phyloP scores from a whole-genome alignment of 805 yeast genomes.

The Saturnispora mendoncae region DNA sequence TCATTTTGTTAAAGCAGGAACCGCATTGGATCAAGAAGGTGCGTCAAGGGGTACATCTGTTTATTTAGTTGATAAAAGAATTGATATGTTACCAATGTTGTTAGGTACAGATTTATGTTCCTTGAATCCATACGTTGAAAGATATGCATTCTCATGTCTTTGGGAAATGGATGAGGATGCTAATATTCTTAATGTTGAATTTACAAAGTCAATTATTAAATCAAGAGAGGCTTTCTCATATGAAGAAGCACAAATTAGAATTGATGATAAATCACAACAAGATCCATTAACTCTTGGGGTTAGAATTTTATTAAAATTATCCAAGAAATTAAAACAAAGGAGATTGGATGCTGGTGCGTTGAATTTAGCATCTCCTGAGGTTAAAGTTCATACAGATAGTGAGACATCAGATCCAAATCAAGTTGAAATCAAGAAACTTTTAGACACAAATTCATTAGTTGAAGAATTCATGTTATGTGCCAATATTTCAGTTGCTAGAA shows the following conservation, averaged over 20 bases:
- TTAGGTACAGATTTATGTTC: slow-evolving; percentile 96
- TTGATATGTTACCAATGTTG: slow-evolving; percentile 94
- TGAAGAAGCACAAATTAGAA: slow-evolving; percentile 84
- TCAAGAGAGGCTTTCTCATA: slow-evolving; percentile 94
- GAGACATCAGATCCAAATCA: slow-evolving; percentile 96
- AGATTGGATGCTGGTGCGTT: slow-evolving; percentile 93
- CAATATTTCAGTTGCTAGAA: slow-evolving; percentile 89
- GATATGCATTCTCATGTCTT: slow-evolving; percentile 89
- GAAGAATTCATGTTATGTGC: slow-evolving; percentile 98
- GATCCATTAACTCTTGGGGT: slow-evolving; percentile 87
- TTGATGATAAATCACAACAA: slow-evolving; percentile 64
- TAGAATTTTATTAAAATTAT: slow-evolving; percentile 70
- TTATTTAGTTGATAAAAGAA: slow-evolving; percentile 93
- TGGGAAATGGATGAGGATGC: slow-evolving; percentile 93
- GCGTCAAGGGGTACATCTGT: slow-evolving; percentile 97
- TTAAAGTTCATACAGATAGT: slow-evolving; percentile 91
- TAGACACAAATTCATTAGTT: slow-evolving; percentile 90
- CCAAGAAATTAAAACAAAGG: slow-evolving; percentile 75
- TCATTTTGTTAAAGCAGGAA: slow-evolving; percentile 88
- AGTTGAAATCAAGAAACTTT: slow-evolving; percentile 79
- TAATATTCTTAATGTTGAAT: slow-evolving; percentile 68
- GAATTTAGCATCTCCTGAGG: slow-evolving; percentile 96
- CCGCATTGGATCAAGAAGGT: slow-evolving; percentile 91
- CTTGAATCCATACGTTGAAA: slow-evolving; percentile 85
- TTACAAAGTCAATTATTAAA: slow-evolving; percentile 78